A percentile compares a stretch with the other conserved stretches of the same genome.
These are phyloP conservation scores for Vickermania spadyakhi DNA, from an alignment of 208 protist genomes.

Conservation along the genomic window DNA sequence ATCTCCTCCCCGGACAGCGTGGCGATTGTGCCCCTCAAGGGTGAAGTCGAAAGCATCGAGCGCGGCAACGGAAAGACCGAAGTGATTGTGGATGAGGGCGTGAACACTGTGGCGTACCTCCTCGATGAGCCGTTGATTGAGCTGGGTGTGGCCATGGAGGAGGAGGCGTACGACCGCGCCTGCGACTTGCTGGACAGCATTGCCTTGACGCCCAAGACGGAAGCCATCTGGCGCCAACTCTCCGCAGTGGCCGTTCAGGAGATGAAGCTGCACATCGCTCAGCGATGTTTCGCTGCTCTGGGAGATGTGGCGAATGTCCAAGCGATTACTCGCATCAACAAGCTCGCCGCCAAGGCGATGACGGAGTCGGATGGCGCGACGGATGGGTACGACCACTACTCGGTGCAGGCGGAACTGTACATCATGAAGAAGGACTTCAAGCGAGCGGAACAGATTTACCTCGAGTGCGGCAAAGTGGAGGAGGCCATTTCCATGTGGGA, in stretches of 20 bases:
- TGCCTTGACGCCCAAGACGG: conserved; percentile 80
- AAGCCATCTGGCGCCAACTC: conserved; percentile 94
- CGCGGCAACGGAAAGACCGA: conserved; percentile 91
- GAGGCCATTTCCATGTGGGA: conserved; percentile 96
- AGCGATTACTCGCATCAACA: conserved; percentile 85
- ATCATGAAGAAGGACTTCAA: conserved; percentile 91
- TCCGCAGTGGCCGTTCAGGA: conserved; percentile 77
- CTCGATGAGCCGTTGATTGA: conserved; percentile 97
- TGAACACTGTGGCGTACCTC: conserved; percentile 89
- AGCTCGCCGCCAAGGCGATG: conserved; percentile 58
- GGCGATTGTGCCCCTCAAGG: conserved; percentile 93
- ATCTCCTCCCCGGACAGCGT: conserved; percentile 93
- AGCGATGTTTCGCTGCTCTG: conserved; percentile 93
- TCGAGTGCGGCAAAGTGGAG: conserved; percentile 90
- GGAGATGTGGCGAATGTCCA: conserved; percentile 91
- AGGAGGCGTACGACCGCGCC: conserved; percentile 86
- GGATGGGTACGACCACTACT: conserved; percentile 89
- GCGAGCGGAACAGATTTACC: conserved; percentile 88
- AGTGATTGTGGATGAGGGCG: conserved; percentile 96
- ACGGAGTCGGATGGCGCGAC: conserved; percentile 43
- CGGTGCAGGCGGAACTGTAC: conserved; percentile 75
- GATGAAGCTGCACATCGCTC: conserved; percentile 87
- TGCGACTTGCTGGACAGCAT: conserved; percentile 89
- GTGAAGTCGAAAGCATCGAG: conserved; percentile 96
- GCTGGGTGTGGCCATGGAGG: conserved; percentile 93